Percentiles rank a stretch among this genome's conserved stretches.
Evolutionary conservation across 2,329 filamentous ascomycete species (phyloP).

Genomic region (Neofusicoccum kwambonambiense): DNA sequence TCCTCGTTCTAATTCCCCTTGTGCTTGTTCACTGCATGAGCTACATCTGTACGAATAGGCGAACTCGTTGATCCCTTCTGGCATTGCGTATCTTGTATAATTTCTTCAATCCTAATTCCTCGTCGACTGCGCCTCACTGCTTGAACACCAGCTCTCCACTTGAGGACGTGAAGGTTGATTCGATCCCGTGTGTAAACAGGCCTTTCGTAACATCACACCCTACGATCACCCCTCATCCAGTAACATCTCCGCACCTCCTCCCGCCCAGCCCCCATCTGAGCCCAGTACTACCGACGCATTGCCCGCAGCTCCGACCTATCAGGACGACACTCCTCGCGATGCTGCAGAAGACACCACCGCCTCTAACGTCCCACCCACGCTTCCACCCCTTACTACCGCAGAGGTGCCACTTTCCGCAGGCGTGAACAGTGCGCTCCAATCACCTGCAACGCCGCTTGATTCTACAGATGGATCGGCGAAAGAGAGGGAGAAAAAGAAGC

Average conservation of each 20-base stretch:
- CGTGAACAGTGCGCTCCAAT: neutral
- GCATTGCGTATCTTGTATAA: constrained; percentile 14
- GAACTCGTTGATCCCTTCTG: constrained; percentile 7
- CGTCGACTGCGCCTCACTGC: constrained; percentile 6
- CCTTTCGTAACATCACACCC: constrained; percentile 7
- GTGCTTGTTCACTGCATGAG: neutral
- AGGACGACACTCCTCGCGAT: neutral
- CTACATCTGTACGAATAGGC: constrained; percentile 15
- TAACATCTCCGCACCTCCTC: neutral
- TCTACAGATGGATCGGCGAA: neutral
- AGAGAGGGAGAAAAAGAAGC: constrained; percentile 8
- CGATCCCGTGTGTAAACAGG: constrained; percentile 12
- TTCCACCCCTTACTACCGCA: neutral
- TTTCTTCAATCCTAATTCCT: constrained; percentile 18
- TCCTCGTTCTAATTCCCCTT: constrained; percentile 7
- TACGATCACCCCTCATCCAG: constrained; percentile 4
- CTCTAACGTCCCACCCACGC: neutral
- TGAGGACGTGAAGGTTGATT: constrained; percentile 18
- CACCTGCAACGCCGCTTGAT: neutral
- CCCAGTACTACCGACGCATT: neutral
- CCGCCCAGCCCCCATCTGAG: neutral
- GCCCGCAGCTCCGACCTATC: neutral
- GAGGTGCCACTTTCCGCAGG: neutral
- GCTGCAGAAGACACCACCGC: neutral
- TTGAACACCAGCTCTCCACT: constrained; percentile 3